These are phyloP conservation scores for Letharia lupina DNA, from an alignment of 495 filamentous ascomycete species.

Conservation along the genomic window DNA sequence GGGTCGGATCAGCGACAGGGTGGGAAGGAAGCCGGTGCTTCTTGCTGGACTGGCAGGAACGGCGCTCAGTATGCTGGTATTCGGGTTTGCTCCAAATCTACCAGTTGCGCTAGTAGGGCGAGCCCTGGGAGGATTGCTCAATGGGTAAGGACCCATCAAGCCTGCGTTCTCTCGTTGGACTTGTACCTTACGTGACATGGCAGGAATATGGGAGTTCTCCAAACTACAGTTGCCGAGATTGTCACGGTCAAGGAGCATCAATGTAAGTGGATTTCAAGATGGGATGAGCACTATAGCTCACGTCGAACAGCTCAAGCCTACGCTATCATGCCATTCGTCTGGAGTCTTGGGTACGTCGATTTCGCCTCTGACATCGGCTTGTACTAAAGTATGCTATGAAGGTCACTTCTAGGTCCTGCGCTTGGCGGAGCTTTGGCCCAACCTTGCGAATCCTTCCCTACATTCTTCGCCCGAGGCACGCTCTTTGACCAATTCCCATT, in stretches of 20 bases:
- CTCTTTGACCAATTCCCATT: slow-evolving; percentile 84
- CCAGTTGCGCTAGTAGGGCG: slow-evolving; percentile 78
- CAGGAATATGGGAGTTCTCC: slow-evolving; percentile 84
- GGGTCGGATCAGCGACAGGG: slow-evolving; percentile 84
- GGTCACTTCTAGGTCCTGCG: slow-evolving; percentile 77
- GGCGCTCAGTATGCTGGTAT: slow-evolving; percentile 84
- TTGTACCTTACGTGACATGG: slow-evolving; percentile 13
- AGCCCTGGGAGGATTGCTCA: slow-evolving; percentile 82
- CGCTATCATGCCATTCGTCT: slow-evolving; percentile 94
- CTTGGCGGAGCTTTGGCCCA: slow-evolving; percentile 85
- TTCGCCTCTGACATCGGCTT: neutral
- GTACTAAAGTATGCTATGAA: slow-evolving; percentile 22
- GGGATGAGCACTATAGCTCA: slow-evolving; percentile 9
- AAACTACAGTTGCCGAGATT: slow-evolving; percentile 90
- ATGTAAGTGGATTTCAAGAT: slow-evolving; percentile 42
- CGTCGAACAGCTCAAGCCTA: slow-evolving; percentile 64
- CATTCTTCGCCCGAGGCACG: slow-evolving; percentile 58
- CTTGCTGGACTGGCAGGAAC: slow-evolving; percentile 83
- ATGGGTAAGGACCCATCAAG: slow-evolving; percentile 54
- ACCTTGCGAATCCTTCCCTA: slow-evolving; percentile 76
- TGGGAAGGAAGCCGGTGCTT: slow-evolving; percentile 88
- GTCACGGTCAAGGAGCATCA: slow-evolving; percentile 88
- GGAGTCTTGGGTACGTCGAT: slow-evolving; percentile 72
- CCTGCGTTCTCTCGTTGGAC: slow-evolving; percentile 10
- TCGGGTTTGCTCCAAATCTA: slow-evolving; percentile 83